phyloP scores from a whole-genome alignment of 768 basidiomycete genomes.

The Porphyrellus cyaneotinctus region DNA sequence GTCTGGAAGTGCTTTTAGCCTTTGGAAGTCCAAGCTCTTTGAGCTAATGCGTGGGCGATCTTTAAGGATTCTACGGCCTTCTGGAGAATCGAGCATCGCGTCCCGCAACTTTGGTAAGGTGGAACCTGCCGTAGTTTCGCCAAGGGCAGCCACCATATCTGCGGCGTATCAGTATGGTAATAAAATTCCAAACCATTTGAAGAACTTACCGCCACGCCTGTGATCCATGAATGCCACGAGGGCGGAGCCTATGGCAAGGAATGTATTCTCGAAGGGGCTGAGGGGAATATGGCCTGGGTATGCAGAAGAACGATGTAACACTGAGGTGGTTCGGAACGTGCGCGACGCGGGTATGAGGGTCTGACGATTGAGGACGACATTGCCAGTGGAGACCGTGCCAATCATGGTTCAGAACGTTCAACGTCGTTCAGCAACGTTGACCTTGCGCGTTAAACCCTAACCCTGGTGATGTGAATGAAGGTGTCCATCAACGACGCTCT shows the following conservation, averaged over 20 bases:
- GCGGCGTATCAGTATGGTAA: background rate
- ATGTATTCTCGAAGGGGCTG: conserved; percentile 74
- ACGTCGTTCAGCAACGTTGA: too few relatives aligned
- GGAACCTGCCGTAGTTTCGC: conserved; percentile 85
- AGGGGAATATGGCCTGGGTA: conserved; percentile 84
- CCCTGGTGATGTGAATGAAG: too few relatives aligned
- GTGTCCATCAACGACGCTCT: background rate
- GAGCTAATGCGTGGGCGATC: conserved; percentile 82
- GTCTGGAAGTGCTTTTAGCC: conserved; percentile 61
- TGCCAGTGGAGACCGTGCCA: background rate
- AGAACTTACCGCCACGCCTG: conserved; percentile 69
- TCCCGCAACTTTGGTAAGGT: conserved; percentile 74
- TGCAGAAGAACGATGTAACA: conserved; percentile 35
- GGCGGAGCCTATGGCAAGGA: conserved; percentile 84
- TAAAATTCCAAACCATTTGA: background rate
- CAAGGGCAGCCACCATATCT: conserved; percentile 96
- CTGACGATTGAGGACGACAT: background rate
- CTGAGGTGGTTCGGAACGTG: conserved; percentile 10
- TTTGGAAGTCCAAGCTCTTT: conserved; percentile 65
- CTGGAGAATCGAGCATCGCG: conserved; percentile 68
- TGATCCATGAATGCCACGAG: conserved; percentile 79
- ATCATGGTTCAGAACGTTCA: background rate
- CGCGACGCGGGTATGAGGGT: conserved; percentile 5
- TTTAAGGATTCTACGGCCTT: conserved; percentile 81
- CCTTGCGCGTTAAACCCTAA: background rate